Evolutionary conservation across 345 rosid species (phyloP).

Genomic region (Reutealis trisperma): DNA sequence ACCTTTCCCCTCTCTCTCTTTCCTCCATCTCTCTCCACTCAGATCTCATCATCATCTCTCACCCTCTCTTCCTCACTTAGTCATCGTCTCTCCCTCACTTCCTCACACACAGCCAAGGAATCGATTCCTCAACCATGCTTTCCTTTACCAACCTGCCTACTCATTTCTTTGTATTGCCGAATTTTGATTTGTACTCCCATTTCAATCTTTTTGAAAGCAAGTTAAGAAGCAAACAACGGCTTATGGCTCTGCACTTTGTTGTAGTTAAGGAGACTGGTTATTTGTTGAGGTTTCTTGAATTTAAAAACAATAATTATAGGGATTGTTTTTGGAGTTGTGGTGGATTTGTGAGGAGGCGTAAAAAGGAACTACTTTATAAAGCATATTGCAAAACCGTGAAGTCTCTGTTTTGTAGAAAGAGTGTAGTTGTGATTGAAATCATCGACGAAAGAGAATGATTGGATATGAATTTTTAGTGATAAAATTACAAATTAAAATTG

Average conservation of each 20-base stretch:
- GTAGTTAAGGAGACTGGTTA: slow-evolving; percentile 23
- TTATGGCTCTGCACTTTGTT: slow-evolving; percentile 23
- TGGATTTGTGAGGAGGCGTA: slow-evolving; percentile 51
- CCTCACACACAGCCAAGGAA: no score
- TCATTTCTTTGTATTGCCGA: slow-evolving; percentile 28
- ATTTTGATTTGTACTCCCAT: slow-evolving; percentile 32
- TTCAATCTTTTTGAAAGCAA: slow-evolving; percentile 10
- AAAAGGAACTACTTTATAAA: no score
- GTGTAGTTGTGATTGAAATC: no score
- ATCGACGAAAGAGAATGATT: no score
- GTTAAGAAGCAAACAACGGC: background rate
- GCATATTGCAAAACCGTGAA: no score
- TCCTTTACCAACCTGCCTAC: slow-evolving; percentile 42
- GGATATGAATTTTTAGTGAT: no score
- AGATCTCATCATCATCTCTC: no score
- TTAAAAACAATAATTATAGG: slow-evolving; percentile 33
- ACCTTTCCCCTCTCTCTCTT: no score
- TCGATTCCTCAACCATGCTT: slow-evolving; percentile 84
- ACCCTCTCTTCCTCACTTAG: no score
- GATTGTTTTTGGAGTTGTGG: slow-evolving; percentile 30
- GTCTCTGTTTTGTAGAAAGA: slow-evolving; percentile 63
- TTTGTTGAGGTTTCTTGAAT: slow-evolving; percentile 33
- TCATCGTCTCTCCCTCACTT: no score
- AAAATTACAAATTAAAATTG: no score
- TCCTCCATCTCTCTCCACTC: no score